Base-by-base conservation (phyloP, 2,329 filamentous ascomycete species). In the Plectosphaerella cucumerina region DNA sequence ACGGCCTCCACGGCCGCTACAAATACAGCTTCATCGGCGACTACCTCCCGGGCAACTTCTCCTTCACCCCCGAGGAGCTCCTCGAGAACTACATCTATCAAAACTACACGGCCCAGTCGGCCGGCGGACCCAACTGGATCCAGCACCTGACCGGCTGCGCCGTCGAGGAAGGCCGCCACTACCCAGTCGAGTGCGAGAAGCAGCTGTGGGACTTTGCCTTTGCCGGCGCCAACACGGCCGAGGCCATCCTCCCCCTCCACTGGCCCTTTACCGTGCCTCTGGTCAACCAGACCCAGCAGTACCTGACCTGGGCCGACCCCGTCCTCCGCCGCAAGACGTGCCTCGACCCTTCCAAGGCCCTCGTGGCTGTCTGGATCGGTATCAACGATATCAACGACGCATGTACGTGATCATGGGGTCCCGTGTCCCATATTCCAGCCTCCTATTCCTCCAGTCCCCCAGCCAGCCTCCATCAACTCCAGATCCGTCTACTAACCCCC, bases 131-230 rank as follows among this genome's bases (percentile, higher is more conserved):
- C 0, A 78, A 81, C 50, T 82, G 77, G 77, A 69, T 79, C 5
- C 75, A 81, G 57, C 75, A 70, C 50, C 64, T 82, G 20, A 81
- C 78, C 6, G 61, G 64, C 1, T 81, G 79, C 58, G 76, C 73
- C n/a, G 47, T 74, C 9, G 58, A 72, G 35, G 60, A 67, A 14
- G 74, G 75, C 8, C 58, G 73, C 4, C 73, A 67, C 10, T 64
- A 66, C 2, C 77, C 76, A 2, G 59, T 61, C 22, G 62, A 64
- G 18, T 81, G 78, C 57, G 10, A 66, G 10, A 66, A 63, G 11
- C 74, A 80, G 48, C 66, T 82, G 0, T 82, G 78, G 78, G 72
- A 81, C 50, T 81, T 81, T 57, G 77, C 78, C 1, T 81, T 80
- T 53, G 77, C 74, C 1, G 78, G 78, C 3, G 69, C 75, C 1